phyloP scores from a whole-genome alignment of 2,329 filamentous ascomycete genomes.

The Fusarium sp. region DNA sequence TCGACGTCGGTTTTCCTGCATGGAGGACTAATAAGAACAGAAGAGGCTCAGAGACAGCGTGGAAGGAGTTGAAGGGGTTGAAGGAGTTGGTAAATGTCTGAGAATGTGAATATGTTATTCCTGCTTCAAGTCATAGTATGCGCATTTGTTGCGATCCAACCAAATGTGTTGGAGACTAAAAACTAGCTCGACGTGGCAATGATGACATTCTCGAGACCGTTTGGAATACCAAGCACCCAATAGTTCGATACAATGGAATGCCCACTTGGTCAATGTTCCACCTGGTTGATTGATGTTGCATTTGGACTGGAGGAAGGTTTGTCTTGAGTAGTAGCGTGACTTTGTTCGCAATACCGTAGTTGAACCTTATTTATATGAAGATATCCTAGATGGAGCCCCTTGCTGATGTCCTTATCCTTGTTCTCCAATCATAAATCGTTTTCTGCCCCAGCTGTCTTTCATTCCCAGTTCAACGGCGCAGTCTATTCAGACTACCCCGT shows the following conservation, averaged over 20 bases:
- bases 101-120: conserved; percentile 15
- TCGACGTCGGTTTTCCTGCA: conserved; percentile 34
- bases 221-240: neutral
- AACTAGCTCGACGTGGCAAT: neutral
- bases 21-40: conserved; percentile 13
- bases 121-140: neutral
- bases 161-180: conserved; percentile 6
- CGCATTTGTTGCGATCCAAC: neutral
- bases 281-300: conserved; percentile 1
- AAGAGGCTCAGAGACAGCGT: conserved; percentile 5
- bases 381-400: conserved; percentile 26
- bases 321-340: conserved; percentile 26
- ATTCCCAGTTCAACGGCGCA: conserved; percentile 32
- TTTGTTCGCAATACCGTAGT: conserved; percentile 19
- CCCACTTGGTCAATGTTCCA: neutral
- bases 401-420: conserved; percentile 19
- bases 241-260: conserved; percentile 11
- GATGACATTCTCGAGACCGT: conserved; percentile 6
- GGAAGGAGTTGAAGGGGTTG: neutral
- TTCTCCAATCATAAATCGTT: conserved; percentile 39
- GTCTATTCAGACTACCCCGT: conserved; percentile 18
- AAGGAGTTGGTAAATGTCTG: neutral
- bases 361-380: conserved; percentile 46
- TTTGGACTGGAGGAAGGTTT: conserved; percentile 19
- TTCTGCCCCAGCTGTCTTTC: conserved; percentile 15